Conservation (phyloP, 2,329 filamentous ascomycete species). For the Aspergillus terreus region DNA sequence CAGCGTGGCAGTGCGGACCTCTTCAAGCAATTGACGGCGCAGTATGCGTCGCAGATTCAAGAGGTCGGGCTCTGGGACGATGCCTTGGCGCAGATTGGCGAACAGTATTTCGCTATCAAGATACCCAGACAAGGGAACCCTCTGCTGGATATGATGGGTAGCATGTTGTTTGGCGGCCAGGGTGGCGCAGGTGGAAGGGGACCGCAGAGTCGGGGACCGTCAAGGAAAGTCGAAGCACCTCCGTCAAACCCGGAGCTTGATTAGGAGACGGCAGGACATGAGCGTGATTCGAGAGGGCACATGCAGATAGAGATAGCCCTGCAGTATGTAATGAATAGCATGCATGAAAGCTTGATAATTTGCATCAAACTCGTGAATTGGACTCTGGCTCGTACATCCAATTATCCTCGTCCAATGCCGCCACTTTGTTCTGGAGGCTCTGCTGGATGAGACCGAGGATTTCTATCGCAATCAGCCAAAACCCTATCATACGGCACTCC, state of each 20-base stretch:
- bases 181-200: slow-evolving; percentile 36
- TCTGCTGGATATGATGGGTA: slow-evolving; percentile 97
- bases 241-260: slow-evolving; percentile 44
- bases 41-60: slow-evolving; percentile 74
- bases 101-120: slow-evolving; percentile 95
- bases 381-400: slow-evolving; percentile 85
- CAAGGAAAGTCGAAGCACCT: slow-evolving; percentile 47
- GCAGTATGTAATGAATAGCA: slow-evolving; percentile 1
- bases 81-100: slow-evolving; percentile 78
- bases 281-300: background rate
- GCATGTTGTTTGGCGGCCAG: slow-evolving; percentile 75
- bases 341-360: slow-evolving; percentile 9
- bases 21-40: slow-evolving; percentile 75
- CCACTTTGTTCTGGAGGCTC: slow-evolving; percentile 69
- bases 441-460: slow-evolving; percentile 66
- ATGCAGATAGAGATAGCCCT: background rate
- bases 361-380: slow-evolving; percentile 30
- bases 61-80: slow-evolving; percentile 78
- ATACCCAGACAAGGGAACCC: slow-evolving; percentile 87
- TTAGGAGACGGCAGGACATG: slow-evolving; percentile 21
- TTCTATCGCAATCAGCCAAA: slow-evolving; percentile 45
- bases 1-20: slow-evolving; percentile 75
- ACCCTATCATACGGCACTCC: background rate
- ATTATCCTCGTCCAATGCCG: slow-evolving; percentile 72
- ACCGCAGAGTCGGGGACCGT: slow-evolving; percentile 28